These are phyloP conservation scores for Calonectria pseudoturangicola DNA, from an alignment of 2,329 filamentous ascomycete genomes.

Conservation along the genomic window DNA sequence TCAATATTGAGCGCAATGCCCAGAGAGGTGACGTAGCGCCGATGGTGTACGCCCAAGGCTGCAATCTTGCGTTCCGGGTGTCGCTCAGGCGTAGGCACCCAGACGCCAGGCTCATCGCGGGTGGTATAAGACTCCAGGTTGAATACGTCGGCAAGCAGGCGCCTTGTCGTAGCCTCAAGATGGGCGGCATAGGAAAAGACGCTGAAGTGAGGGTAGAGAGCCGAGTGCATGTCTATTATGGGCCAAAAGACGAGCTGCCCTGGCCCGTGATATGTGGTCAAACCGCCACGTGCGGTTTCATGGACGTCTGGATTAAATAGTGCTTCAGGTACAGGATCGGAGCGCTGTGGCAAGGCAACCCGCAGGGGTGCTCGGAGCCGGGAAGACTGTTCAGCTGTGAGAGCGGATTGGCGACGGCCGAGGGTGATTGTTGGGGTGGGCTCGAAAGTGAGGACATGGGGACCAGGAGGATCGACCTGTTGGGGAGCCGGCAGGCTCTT, in stretches of 20 bases:
- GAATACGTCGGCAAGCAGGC: conserved; percentile 74
- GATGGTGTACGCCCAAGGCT: conserved; percentile 92
- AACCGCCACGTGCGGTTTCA: conserved; percentile 87
- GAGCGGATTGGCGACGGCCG: conserved; percentile 83
- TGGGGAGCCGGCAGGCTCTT: conserved; percentile 54
- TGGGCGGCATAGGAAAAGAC: conserved; percentile 86
- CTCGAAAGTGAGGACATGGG: conserved; percentile 88
- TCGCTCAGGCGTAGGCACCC: conserved; percentile 69
- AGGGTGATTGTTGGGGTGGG: conserved; percentile 91
- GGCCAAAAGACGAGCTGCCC: conserved; percentile 96
- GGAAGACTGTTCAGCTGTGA: conserved; percentile 67
- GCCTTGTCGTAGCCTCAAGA: conserved; percentile 85
- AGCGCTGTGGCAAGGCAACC: conserved; percentile 52
- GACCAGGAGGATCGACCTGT: conserved; percentile 69
- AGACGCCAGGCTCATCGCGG: conserved; percentile 90
- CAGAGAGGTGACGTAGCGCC: conserved; percentile 88
- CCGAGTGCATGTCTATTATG: conserved; percentile 84
- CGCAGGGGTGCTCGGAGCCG: conserved; percentile 65
- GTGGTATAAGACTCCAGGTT: conserved; percentile 75
- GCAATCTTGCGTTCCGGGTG: conserved; percentile 83
- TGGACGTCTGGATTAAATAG: conserved; percentile 75
- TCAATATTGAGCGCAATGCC: conserved; percentile 88
- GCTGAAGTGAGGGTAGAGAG: conserved; percentile 74
- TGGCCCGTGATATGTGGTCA: conserved; percentile 96
- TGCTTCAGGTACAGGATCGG: conserved; percentile 54